phyloP scores from a whole-genome alignment of 139 green algal genomes.

The Marvania coccoides region DNA sequence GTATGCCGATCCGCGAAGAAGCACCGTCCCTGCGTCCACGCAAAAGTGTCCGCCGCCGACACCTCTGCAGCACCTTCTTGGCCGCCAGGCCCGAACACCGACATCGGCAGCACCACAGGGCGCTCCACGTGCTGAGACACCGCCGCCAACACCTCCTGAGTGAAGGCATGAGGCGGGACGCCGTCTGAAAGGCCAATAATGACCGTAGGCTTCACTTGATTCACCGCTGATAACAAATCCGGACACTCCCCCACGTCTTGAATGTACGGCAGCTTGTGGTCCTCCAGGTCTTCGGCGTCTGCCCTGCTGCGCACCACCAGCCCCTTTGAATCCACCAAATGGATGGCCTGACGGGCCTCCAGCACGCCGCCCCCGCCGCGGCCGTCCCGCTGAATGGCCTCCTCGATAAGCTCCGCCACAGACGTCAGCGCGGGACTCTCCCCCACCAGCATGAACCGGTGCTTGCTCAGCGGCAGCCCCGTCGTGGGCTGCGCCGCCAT shows the following conservation, averaged over 20 bases:
- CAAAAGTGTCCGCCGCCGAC: slow-evolving; percentile 47
- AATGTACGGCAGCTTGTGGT: slow-evolving; percentile 74
- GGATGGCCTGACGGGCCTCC: slow-evolving; percentile 65
- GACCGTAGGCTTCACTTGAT: slow-evolving; percentile 65
- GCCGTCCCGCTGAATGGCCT: slow-evolving; percentile 40
- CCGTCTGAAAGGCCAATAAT: slow-evolving; percentile 51
- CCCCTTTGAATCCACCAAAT: slow-evolving; percentile 64
- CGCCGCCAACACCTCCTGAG: slow-evolving; percentile 24
- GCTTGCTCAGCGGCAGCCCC: slow-evolving; percentile 44
- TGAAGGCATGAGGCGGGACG: slow-evolving; percentile 36
- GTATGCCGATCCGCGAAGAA: slow-evolving; percentile 16
- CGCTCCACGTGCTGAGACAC: slow-evolving; percentile 43
- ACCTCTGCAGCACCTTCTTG: slow-evolving; percentile 38
- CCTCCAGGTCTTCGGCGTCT: slow-evolving; percentile 58
- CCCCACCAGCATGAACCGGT: slow-evolving; percentile 62
- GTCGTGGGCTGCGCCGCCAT: slow-evolving; percentile 58
- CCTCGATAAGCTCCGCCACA: slow-evolving; percentile 74
- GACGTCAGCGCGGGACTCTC: slow-evolving; percentile 45
- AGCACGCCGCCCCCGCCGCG: slow-evolving; percentile 40
- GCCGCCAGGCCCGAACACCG: slow-evolving; percentile 10
- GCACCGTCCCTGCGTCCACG: slow-evolving; percentile 43
- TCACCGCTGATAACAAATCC: slow-evolving; percentile 56
- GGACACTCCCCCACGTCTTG: slow-evolving; percentile 20
- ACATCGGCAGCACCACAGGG: slow-evolving; percentile 74
- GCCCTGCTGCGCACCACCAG: slow-evolving; percentile 59